phyloP scores from a whole-genome alignment of 345 rosid species.

The Ailanthus altissimus region DNA sequence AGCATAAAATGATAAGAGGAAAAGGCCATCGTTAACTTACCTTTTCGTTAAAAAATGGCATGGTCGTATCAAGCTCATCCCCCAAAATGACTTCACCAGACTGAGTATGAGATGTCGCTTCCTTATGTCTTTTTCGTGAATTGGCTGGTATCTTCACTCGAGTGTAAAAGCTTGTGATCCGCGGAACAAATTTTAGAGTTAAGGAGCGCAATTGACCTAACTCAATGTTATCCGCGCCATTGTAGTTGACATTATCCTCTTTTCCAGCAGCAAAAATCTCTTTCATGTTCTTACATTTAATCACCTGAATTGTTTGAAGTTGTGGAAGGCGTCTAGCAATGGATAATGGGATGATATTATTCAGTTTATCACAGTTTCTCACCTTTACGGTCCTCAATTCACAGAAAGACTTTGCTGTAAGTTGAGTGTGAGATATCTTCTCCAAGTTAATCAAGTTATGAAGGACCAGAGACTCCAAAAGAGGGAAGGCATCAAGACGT shows the following conservation, averaged over 20 bases:
- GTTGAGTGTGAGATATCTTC: slow-evolving; percentile 5
- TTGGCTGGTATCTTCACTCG: neutral
- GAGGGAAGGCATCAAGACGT: neutral
- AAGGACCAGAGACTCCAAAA: slow-evolving; percentile 22
- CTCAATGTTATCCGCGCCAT: neutral
- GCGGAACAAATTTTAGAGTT: neutral
- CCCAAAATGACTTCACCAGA: neutral
- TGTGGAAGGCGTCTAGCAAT: slow-evolving; percentile 20
- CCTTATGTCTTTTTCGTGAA: neutral
- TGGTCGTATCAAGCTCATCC: slow-evolving; percentile 2
- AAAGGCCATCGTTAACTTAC: neutral
- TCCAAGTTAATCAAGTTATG: neutral
- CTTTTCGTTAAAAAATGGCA: slow-evolving; percentile 10
- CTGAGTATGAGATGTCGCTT: neutral
- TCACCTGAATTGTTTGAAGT: slow-evolving; percentile 25
- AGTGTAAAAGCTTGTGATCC: neutral
- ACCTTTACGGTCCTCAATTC: slow-evolving; percentile 19
- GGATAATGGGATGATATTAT: slow-evolving; percentile 26
- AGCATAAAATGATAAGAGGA: neutral
- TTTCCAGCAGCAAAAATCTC: neutral
- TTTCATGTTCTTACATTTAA: slow-evolving; percentile 19
- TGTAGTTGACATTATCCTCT: neutral
- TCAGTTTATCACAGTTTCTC: slow-evolving; percentile 22
- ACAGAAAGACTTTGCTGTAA: neutral
- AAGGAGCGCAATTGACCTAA: neutral